Percentiles rank a stretch among this genome's conserved stretches.
phyloP scores from a whole-genome alignment of 129 eudicot species.

The Logfia minima region DNA sequence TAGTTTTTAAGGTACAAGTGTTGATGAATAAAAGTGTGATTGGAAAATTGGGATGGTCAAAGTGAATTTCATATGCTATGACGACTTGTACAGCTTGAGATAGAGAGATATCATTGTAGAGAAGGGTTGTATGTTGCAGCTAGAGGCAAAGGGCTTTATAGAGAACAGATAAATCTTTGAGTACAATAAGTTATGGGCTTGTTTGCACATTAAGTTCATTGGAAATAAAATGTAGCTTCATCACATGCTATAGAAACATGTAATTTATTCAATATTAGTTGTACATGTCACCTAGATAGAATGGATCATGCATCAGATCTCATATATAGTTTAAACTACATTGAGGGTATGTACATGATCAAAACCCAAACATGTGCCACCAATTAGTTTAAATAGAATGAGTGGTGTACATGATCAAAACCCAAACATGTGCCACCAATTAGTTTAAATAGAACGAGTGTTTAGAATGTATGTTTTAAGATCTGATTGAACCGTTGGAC shows the following conservation, averaged over 20 bases:
- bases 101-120: no score
- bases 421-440: not conserved
- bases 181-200: not conserved
- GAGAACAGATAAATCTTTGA: not conserved
- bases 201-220: not conserved
- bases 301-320: not conserved
- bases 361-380: not conserved
- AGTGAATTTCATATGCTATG: not conserved
- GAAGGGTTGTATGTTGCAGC: not conserved
- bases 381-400: not conserved
- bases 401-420: not conserved
- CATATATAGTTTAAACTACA: not conserved
- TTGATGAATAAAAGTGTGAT: slow-evolving; percentile 17
- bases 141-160: not conserved
- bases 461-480: not conserved
- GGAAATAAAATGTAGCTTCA: not conserved
- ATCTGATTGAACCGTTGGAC: not conserved
- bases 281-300: not conserved
- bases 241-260: not conserved
- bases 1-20: slow-evolving; percentile 12
- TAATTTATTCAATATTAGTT: not conserved
- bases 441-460: not conserved
- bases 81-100: no score
- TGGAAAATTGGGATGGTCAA: slow-evolving; percentile 10
- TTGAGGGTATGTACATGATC: not conserved